Base-by-base conservation (phyloP, 192 early-diverging fungal genomes). In the Radiomyces spectabilis region DNA sequence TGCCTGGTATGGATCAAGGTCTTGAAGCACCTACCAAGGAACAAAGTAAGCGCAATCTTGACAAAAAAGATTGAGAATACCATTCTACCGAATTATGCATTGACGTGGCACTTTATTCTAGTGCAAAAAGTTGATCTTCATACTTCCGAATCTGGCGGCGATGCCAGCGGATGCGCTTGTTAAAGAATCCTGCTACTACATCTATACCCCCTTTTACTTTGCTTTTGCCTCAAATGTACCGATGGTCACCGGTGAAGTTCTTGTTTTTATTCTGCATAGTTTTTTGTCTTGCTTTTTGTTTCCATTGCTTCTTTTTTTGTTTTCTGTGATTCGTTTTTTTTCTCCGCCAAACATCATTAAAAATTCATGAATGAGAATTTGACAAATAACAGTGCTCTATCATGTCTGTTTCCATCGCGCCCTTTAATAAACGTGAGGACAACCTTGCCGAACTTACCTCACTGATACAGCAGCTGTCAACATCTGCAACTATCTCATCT, bases 1-100 rank as follows among this genome's bases (percentile, higher is more conserved):
- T 95, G 33, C 81, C 81, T 7, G 91, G 93, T 5, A 86, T 87
- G 76, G 91, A 95, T 27, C 71, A 76, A 53, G 69, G 76, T 35
- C 72, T 82, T 12, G 64, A 57, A 39, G 82, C 86, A n/a, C 61
- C 25, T 12, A 30, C 37, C 6, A 58, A 59, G 31, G 51, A 66
- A 26, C 47, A 66, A 4, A 54, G 55, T 57, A 53, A 55, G 50
- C 18, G 8, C 15, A 19, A 16, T 10, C 18, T 19, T n/a, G n/a
- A n/a, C n/a, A n/a, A n/a, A n/a, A n/a, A 43, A 43, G 19, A n/a
- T 1, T 41, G 6, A 31, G 41, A 7, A 16, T 21, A 2, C 35
- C 8, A 2, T 27, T 27, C 27, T 33, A 10, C 15, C 2, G 24
- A 43, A 42, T 29, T 21, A 24, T 24, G 22, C 12, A 25, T 26